A percentile compares a stretch with the other conserved stretches of the same genome.
Conservation (phyloP, 148 eudicot genomes). For the Fagopyrum esculentum region DNA sequence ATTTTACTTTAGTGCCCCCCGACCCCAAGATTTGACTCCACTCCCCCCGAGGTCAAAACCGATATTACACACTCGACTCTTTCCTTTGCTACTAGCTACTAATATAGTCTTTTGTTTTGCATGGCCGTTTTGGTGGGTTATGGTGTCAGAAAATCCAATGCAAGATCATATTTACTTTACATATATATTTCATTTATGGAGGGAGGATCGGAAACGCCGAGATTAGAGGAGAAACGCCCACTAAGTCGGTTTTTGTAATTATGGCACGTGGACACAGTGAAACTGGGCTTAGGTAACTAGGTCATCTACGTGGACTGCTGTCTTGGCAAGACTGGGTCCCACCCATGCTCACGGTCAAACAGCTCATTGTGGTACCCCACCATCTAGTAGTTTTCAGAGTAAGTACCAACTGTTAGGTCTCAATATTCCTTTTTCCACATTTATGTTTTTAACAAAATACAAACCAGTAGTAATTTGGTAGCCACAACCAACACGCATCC, state of each 20-base stretch:
- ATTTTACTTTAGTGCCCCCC: background rate
- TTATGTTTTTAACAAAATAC: background rate
- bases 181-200: background rate
- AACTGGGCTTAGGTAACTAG: background rate
- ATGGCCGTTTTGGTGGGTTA: slow-evolving; percentile 35
- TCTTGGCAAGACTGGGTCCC: background rate
- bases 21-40: background rate
- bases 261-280: background rate
- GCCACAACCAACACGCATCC: background rate
- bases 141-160: slow-evolving; percentile 87
- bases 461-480: background rate
- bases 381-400: slow-evolving; percentile 16
- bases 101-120: slow-evolving; percentile 14
- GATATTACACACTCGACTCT: background rate
- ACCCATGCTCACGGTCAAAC: slow-evolving; percentile 23
- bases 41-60: background rate
- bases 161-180: slow-evolving; percentile 31
- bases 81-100: slow-evolving; percentile 13
- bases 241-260: background rate
- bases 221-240: background rate
- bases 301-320: slow-evolving; percentile 7
- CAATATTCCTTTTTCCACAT: background rate
- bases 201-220: background rate
- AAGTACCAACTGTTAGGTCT: slow-evolving; percentile 14
- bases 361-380: slow-evolving; percentile 25